Evolutionary conservation across 805 yeast genomes (phyloP).

Genomic region (Nakazawaea pomicola): DNA sequence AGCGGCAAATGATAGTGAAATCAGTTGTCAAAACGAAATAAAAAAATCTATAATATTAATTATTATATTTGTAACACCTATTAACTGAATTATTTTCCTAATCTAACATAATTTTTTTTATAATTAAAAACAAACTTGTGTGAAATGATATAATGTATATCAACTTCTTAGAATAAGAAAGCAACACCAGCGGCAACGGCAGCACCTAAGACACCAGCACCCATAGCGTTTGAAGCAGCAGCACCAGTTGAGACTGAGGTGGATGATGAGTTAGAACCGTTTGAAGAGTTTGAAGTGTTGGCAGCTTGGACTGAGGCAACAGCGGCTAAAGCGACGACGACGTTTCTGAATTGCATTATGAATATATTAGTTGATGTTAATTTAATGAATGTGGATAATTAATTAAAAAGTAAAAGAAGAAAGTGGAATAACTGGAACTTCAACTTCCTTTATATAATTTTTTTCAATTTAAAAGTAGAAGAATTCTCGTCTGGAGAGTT

Average conservation of each 20-base stretch:
- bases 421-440: neutral
- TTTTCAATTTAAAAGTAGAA: no score
- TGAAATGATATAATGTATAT: neutral
- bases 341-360: slow-evolving; percentile 68
- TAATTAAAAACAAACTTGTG: slow-evolving; percentile 5
- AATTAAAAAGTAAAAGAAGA: neutral
- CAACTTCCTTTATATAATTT: slow-evolving; percentile 6
- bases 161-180: slow-evolving; percentile 26
- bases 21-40: neutral
- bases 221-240: slow-evolving; percentile 50
- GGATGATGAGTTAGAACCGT: slow-evolving; percentile 39
- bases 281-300: slow-evolving; percentile 33
- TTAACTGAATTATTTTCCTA: neutral
- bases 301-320: slow-evolving; percentile 66
- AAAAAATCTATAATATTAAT: slow-evolving; percentile 8
- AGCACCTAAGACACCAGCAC: slow-evolving; percentile 77
- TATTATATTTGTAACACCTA: neutral
- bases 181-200: slow-evolving; percentile 80
- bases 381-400: neutral
- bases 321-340: slow-evolving; percentile 66
- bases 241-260: slow-evolving; percentile 42
- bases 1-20: neutral
- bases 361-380: neutral
- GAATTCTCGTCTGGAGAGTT: no score
- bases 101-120: slow-evolving; percentile 8